Conservation (phyloP, 2,329 filamentous ascomycete genomes). For the Microdochium paspali region DNA sequence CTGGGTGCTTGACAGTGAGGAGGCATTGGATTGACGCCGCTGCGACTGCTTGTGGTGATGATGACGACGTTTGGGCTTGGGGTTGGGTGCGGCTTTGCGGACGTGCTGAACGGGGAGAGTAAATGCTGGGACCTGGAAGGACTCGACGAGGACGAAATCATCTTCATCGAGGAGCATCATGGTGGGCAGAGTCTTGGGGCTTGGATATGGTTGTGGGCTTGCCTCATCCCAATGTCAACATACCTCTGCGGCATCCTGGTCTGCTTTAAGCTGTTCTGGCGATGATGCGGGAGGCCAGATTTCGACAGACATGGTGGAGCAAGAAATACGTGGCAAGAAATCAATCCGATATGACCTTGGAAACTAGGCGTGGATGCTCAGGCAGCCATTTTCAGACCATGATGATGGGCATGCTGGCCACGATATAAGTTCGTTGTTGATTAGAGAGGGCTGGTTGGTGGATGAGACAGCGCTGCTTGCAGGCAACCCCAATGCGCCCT, state of each 20-base stretch:
- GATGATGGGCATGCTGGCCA: background rate
- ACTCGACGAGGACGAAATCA: constrained; percentile 12
- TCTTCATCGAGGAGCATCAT: constrained; percentile 20
- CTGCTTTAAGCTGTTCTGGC: constrained; percentile 37
- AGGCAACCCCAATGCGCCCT: background rate
- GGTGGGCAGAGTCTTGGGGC: background rate
- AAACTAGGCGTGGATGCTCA: background rate
- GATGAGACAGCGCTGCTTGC: background rate
- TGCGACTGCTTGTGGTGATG: background rate
- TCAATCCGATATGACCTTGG: background rate
- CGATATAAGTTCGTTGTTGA: background rate
- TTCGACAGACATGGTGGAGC: constrained; percentile 41
- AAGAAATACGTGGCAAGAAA: background rate
- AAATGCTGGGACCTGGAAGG: constrained; percentile 1
- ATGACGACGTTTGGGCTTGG: constrained; percentile 1
- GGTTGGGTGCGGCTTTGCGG: constrained; percentile 1
- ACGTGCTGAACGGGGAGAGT: background rate
- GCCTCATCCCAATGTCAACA: constrained; percentile 9
- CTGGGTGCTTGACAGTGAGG: constrained; percentile 6
- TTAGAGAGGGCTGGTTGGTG: background rate
- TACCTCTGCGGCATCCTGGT: constrained; percentile 42
- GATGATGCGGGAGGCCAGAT: constrained; percentile 45
- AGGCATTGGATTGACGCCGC: background rate
- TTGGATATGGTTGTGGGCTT: too few species aligned
- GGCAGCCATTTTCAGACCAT: background rate